Percentiles rank a stretch among this genome's conserved stretches.
Conservation (phyloP, 73 alveolate genomes). For the Durusdinium trenchii region DNA sequence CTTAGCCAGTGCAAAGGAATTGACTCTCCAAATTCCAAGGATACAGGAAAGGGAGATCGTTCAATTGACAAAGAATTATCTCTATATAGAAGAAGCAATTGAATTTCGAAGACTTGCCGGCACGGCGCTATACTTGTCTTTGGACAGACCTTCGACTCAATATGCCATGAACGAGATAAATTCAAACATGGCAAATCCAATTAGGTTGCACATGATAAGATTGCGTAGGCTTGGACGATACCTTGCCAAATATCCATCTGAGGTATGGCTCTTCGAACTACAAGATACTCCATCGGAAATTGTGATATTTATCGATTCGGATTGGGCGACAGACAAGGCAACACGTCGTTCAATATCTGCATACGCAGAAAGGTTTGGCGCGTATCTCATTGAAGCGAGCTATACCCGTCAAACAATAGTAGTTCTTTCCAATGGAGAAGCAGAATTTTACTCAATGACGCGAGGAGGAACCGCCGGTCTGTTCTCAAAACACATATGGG, state of each 20-base stretch:
- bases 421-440: background rate
- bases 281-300: background rate
- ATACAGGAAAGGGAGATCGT: conserved; percentile 28
- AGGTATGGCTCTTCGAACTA: background rate
- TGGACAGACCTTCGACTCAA: conserved; percentile 50
- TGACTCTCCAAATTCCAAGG: background rate
- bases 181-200: conserved; percentile 5
- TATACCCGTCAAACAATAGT: background rate
- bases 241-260: background rate
- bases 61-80: background rate
- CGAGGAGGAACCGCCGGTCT: background rate
- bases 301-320: conserved; percentile 2
- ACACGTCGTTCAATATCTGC: background rate
- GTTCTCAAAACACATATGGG: background rate
- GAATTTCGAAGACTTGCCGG: conserved; percentile 27
- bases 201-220: background rate
- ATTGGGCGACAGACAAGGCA: conserved; percentile 3
- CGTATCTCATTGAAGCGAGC: background rate
- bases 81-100: background rate
- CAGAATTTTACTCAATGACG: background rate
- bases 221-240: background rate
- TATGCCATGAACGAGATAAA: conserved; percentile 29
- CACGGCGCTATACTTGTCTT: background rate
- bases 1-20: too few relatives aligned
- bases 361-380: background rate